phyloP scores from a whole-genome alignment of 2,329 filamentous ascomycete species.

The Xylogone sp. region DNA sequence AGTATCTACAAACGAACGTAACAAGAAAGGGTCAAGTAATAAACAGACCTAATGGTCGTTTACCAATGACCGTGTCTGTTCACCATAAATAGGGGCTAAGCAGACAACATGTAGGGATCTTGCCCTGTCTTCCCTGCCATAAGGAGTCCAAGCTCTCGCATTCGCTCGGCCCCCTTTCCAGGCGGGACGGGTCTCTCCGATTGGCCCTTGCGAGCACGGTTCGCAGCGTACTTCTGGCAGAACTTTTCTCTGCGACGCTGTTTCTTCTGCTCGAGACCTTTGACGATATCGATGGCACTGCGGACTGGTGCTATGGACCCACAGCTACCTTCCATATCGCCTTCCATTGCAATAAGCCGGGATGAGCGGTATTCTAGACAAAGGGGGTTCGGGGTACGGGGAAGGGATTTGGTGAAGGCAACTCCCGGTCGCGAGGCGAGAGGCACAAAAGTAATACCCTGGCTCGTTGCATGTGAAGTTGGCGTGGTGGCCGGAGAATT shows the following conservation, averaged over 20 bases:
- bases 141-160: constrained; percentile 86
- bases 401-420: constrained; percentile 81
- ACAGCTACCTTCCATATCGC: constrained; percentile 30
- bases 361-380: constrained; percentile 41
- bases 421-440: constrained; percentile 60
- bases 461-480: constrained; percentile 31
- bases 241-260: constrained; percentile 91
- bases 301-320: constrained; percentile 63
- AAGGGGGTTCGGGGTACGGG: constrained; percentile 71
- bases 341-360: constrained; percentile 37
- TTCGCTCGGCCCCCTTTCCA: constrained; percentile 86
- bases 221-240: constrained; percentile 78
- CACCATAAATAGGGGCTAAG: constrained; percentile 37
- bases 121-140: constrained; percentile 76
- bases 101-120: constrained; percentile 66
- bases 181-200: constrained; percentile 64
- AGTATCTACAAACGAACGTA: constrained; percentile 15
- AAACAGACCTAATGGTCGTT: not conserved
- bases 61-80: constrained; percentile 16
- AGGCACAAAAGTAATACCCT: constrained; percentile 39
- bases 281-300: constrained; percentile 96
- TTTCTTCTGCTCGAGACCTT: constrained; percentile 90
- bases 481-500: constrained; percentile 46
- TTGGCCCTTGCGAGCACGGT: constrained; percentile 67
- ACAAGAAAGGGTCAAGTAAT: constrained; percentile 1